Evolutionary conservation across 1,284 basidiomycete species (phyloP).

Genomic region (Cryptococcus sp.): DNA sequence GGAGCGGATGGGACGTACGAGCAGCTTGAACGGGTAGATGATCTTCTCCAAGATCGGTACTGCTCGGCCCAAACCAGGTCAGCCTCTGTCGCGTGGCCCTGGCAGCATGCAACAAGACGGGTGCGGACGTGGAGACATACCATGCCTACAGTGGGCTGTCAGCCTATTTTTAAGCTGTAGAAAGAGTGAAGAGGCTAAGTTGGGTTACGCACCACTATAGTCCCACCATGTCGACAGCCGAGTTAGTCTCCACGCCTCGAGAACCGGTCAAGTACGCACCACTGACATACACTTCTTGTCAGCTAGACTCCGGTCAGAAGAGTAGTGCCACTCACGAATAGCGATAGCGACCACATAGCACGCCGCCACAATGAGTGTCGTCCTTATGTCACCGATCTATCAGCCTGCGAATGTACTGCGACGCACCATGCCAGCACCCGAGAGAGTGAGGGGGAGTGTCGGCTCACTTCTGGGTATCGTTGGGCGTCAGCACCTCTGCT

Average conservation of each 20-base stretch:
- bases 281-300: slow-evolving; percentile 4
- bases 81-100: no score
- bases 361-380: slow-evolving; percentile 41
- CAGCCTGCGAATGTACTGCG: background rate
- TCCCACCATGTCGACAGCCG: background rate
- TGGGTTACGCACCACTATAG: slow-evolving; percentile 13
- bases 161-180: background rate
- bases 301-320: background rate
- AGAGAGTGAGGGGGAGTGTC: no score
- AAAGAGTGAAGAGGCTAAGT: background rate
- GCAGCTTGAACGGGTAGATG: slow-evolving; percentile 89
- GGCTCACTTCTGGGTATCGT: slow-evolving; percentile 16
- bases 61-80: slow-evolving; percentile 2
- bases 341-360: slow-evolving; percentile 39
- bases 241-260: no score
- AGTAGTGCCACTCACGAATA: slow-evolving; percentile 29
- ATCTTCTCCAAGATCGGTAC: slow-evolving; percentile 52
- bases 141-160: slow-evolving; percentile 20
- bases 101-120: background rate
- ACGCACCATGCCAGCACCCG: background rate
- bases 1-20: slow-evolving; percentile 28
- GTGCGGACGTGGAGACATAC: slow-evolving; percentile 12
- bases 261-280: no score
- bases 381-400: slow-evolving; percentile 19
- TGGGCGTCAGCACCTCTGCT: slow-evolving; percentile 10